Conservation (phyloP, 2,329 filamentous ascomycete species). For the Ophiostoma ulmi region DNA sequence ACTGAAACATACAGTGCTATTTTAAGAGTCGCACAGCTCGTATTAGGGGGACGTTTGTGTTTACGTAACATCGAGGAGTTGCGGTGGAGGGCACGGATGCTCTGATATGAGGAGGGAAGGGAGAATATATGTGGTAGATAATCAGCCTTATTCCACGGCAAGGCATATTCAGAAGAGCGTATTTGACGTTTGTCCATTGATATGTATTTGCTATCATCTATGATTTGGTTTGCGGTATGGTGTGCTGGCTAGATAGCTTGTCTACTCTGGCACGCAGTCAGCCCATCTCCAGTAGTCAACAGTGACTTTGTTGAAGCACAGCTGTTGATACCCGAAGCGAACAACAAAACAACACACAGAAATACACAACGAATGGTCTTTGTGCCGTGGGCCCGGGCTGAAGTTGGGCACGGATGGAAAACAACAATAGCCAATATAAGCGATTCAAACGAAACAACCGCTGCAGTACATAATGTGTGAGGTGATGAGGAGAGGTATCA, state of each 20-base stretch:
- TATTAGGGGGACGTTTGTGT: not conserved
- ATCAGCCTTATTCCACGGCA: slow-evolving; percentile 10
- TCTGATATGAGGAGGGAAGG: not conserved
- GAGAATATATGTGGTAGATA: not conserved
- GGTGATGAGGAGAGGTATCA: no score
- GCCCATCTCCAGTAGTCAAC: not conserved
- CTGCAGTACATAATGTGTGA: not conserved
- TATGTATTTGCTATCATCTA: no score
- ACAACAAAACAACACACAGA: not conserved
- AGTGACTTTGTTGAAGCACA: no score
- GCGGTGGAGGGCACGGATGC: slow-evolving; percentile 3
- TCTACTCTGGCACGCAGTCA: not conserved
- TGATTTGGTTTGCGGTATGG: no score
- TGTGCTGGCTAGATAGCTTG: no score
- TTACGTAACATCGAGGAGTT: not conserved
- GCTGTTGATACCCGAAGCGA: not conserved
- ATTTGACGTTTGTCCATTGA: not conserved
- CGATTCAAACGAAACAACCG: not conserved
- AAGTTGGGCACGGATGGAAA: not conserved
- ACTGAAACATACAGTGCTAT: slow-evolving; percentile 4
- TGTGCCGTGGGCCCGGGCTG: not conserved
- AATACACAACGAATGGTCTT: not conserved
- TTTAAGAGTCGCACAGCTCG: slow-evolving; percentile 9
- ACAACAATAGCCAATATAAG: not conserved
- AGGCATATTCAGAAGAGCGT: not conserved